phyloP scores from a whole-genome alignment of 2,329 filamentous ascomycete species.

The Colletotrichum phormii region DNA sequence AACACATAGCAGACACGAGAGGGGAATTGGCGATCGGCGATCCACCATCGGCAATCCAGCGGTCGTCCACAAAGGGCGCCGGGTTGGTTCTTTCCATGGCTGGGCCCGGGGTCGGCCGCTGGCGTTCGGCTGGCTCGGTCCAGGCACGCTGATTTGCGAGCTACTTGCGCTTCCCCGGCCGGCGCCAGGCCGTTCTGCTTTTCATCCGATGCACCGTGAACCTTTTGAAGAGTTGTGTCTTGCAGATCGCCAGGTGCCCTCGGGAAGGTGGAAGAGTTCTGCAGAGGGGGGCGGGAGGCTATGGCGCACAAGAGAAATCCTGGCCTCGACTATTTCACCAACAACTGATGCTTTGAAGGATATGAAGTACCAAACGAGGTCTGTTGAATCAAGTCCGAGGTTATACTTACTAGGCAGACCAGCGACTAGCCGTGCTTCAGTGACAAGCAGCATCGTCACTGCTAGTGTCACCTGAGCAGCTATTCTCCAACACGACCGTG shows the following conservation, averaged over 20 bases:
- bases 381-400: neutral
- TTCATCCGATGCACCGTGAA: neutral
- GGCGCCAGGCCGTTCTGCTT: neutral
- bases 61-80: neutral
- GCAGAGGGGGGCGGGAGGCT: neutral
- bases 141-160: neutral
- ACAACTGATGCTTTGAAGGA: neutral
- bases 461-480: neutral
- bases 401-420: neutral
- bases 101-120: neutral
- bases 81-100: neutral
- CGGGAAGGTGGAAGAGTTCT: neutral
- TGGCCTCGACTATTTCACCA: neutral
- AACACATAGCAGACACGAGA: neutral
- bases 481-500: neutral
- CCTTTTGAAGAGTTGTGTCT: neutral
- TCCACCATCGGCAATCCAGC: constrained; percentile 2
- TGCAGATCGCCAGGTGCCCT: neutral
- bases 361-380: neutral
- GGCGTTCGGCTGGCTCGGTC: constrained; percentile 10
- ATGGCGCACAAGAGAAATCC: neutral
- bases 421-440: neutral
- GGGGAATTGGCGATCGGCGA: neutral
- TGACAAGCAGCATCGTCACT: constrained; percentile 7
- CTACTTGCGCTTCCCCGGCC: constrained; percentile 2